These are phyloP conservation scores for Theileria orientalis DNA, from an alignment of 169 alveolate species.

Conservation along the genomic window DNA sequence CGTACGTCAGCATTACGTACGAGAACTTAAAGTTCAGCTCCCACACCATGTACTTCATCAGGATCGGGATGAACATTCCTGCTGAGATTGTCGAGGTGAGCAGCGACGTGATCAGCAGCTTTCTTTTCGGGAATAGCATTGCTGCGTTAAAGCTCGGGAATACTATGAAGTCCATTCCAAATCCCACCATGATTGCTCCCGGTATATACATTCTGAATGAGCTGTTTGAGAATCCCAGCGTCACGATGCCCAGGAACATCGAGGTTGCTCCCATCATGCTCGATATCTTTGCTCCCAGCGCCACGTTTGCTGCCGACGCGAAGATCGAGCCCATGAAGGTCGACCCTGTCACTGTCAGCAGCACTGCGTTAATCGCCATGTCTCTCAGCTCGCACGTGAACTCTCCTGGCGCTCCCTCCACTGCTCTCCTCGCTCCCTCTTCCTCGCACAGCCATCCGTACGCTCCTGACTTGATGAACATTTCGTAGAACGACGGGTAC, in stretches of 20 bases:
- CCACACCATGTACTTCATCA: slow-evolving; percentile 38
- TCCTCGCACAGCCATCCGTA: slow-evolving; percentile 62
- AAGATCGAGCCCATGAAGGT: slow-evolving; percentile 58
- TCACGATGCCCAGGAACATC: slow-evolving; percentile 55
- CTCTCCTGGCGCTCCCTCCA: slow-evolving; percentile 19
- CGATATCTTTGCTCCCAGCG: slow-evolving; percentile 62
- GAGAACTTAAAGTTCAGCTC: slow-evolving; percentile 17
- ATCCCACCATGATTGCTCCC: slow-evolving; percentile 59
- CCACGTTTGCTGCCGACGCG: slow-evolving; percentile 54
- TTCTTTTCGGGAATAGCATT: slow-evolving; percentile 64
- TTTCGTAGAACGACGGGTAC: slow-evolving; percentile 32
- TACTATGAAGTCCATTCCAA: slow-evolving; percentile 60
- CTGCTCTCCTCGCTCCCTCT: background rate
- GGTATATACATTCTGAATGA: slow-evolving; percentile 49
- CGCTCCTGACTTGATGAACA: slow-evolving; percentile 63
- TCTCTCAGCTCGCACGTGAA: slow-evolving; percentile 50
- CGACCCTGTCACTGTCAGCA: slow-evolving; percentile 45
- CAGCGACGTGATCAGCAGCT: slow-evolving; percentile 57
- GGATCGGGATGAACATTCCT: slow-evolving; percentile 53
- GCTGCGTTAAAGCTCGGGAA: slow-evolving; percentile 61
- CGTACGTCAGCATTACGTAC: slow-evolving; percentile 46
- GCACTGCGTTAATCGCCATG: slow-evolving; percentile 54
- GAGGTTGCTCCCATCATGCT: slow-evolving; percentile 52
- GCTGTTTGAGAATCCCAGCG: slow-evolving; percentile 46
- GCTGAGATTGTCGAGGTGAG: slow-evolving; percentile 62